Percentiles rank a stretch among this genome's conserved stretches.
Evolutionary conservation across 148 eudicot species (phyloP).

Genomic region (Pouteria glomerata): DNA sequence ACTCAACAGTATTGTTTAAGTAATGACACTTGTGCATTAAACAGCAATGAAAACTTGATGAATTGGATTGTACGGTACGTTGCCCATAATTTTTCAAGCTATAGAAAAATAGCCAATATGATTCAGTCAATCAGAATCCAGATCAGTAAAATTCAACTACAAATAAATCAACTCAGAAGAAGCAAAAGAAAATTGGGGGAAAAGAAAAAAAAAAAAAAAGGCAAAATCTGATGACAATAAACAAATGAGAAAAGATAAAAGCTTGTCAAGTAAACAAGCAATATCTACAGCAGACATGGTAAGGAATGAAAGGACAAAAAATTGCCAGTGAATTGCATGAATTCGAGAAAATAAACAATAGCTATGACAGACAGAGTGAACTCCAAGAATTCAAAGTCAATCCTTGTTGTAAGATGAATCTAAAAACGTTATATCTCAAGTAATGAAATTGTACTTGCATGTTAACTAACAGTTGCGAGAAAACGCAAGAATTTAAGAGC

Average conservation of each 20-base stretch:
- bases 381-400: too few species aligned
- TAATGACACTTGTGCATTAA: not conserved
- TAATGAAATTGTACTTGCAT: not conserved
- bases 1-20: not conserved
- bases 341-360: too few species aligned
- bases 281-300: not conserved
- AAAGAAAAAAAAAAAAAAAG: too few species aligned
- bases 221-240: too few species aligned
- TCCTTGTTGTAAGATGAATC: too few species aligned
- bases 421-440: not conserved
- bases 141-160: conserved; percentile 1
- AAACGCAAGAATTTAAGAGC: too few species aligned
- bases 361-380: too few species aligned
- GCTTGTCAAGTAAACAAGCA: not conserved
- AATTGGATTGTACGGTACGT: not conserved
- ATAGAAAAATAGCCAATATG: not conserved
- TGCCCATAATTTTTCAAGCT: not conserved
- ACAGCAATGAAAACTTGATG: not conserved
- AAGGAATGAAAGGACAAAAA: too few species aligned
- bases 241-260: not conserved
- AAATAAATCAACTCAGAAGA: too few species aligned
- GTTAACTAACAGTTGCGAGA: too few species aligned
- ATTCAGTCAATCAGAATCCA: not conserved
- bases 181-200: too few species aligned
- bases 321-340: too few species aligned